Evolutionary conservation across 208 protist genomes (phyloP).

Genomic region (Leishmania amazonensis): DNA sequence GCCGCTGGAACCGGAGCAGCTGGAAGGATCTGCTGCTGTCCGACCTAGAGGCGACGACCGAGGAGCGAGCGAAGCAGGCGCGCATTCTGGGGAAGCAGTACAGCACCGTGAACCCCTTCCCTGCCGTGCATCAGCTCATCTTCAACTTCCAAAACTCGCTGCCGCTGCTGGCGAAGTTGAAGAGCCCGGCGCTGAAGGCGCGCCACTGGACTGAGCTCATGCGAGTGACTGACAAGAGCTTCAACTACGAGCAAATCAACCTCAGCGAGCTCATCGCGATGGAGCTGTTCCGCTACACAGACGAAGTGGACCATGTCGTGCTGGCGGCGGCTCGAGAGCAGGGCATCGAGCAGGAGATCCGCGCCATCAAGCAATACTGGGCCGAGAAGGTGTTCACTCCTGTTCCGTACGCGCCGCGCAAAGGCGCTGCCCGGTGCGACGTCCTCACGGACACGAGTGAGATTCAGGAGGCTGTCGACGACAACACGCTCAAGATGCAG

Average conservation of each 20-base stretch:
- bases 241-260: constrained; percentile 97
- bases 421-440: constrained; percentile 83
- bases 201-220: constrained; percentile 98
- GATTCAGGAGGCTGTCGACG: constrained; percentile 97
- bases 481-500: constrained; percentile 98
- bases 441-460: constrained; percentile 96
- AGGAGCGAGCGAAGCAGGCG: constrained; percentile 89
- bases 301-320: constrained; percentile 96
- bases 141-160: constrained; percentile 96
- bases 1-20: constrained; percentile 95
- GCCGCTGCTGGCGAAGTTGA: constrained; percentile 96
- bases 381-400: constrained; percentile 85
- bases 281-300: constrained; percentile 95
- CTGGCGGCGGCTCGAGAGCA: constrained; percentile 94
- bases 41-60: constrained; percentile 94
- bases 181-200: constrained; percentile 96
- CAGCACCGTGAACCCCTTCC: constrained; percentile 88
- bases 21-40: constrained; percentile 97
- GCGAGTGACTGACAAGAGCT: constrained; percentile 92
- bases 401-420: constrained; percentile 91
- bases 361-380: constrained; percentile 96
- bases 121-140: constrained; percentile 92
- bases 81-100: constrained; percentile 88
- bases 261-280: constrained; percentile 97
- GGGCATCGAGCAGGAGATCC: constrained; percentile 96